Conservation (phyloP, 179 eudicot species). For the Spergularia azorica region DNA sequence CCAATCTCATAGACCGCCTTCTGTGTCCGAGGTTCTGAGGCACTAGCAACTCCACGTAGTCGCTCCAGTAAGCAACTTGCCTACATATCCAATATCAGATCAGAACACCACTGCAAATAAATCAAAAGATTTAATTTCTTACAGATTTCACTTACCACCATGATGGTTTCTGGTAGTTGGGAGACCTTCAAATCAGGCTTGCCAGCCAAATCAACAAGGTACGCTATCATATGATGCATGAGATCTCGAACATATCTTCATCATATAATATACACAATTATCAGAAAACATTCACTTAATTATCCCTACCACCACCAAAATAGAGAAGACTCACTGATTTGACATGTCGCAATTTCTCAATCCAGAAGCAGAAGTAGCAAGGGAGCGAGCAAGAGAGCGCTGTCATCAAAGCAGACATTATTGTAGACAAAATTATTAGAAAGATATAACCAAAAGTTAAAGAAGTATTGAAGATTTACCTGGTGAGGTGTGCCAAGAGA, state of each 20-base stretch:
- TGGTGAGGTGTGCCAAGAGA: slow-evolving; percentile 73
- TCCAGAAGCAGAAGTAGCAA: slow-evolving; percentile 78
- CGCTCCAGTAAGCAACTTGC: slow-evolving; percentile 91
- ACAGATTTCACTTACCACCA: slow-evolving; percentile 53
- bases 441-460: neutral
- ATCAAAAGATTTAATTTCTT: neutral
- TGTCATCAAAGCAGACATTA: slow-evolving; percentile 34
- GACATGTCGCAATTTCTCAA: slow-evolving; percentile 59
- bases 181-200: slow-evolving; percentile 69
- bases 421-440: neutral
- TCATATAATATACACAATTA: slow-evolving; percentile 8
- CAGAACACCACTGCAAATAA: neutral
- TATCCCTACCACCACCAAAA: slow-evolving; percentile 7
- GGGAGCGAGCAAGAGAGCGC: slow-evolving; percentile 92
- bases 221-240: slow-evolving; percentile 61
- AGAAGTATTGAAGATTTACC: slow-evolving; percentile 43
- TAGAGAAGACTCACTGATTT: slow-evolving; percentile 62
- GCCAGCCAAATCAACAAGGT: slow-evolving; percentile 69
- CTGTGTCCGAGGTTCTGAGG: slow-evolving; percentile 90
- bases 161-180: slow-evolving; percentile 80
- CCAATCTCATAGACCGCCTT: slow-evolving; percentile 94
- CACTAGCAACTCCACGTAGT: slow-evolving; percentile 93
- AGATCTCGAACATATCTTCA: slow-evolving; percentile 75
- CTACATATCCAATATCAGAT: slow-evolving; percentile 35
- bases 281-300: slow-evolving; percentile 26